A percentile compares a stretch with the other conserved stretches of the same genome.
Conservation (phyloP, 768 basidiomycete genomes). For the Fistulinella prunicolor region DNA sequence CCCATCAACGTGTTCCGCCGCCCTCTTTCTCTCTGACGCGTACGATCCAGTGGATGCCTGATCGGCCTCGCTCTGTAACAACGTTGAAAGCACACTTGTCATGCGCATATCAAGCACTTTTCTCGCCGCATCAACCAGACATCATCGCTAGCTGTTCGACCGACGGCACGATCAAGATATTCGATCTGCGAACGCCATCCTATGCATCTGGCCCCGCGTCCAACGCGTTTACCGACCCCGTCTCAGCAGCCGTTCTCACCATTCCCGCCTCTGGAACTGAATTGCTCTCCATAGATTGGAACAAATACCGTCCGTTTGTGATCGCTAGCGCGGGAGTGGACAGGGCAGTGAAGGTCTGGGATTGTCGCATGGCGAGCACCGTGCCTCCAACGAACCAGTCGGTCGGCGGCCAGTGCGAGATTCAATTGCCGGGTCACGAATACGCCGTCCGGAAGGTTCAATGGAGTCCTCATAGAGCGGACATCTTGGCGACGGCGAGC, state of each 20-base stretch:
- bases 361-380: slow-evolving; percentile 78
- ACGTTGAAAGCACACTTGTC: slow-evolving; percentile 82
- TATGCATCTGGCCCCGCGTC: slow-evolving; percentile 50
- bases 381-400: slow-evolving; percentile 44
- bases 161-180: slow-evolving; percentile 81
- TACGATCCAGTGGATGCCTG: slow-evolving; percentile 74
- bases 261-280: slow-evolving; percentile 77
- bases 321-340: slow-evolving; percentile 82
- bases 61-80: slow-evolving; percentile 69
- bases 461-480: slow-evolving; percentile 80
- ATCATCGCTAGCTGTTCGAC: slow-evolving; percentile 80
- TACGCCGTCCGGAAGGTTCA: slow-evolving; percentile 87
- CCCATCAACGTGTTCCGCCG: not conserved
- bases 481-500: slow-evolving; percentile 66
- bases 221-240: slow-evolving; percentile 62
- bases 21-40: not conserved
- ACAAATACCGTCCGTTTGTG: slow-evolving; percentile 80
- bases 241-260: slow-evolving; percentile 70
- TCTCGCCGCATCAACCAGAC: slow-evolving; percentile 89
- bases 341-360: slow-evolving; percentile 74
- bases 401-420: slow-evolving; percentile 72
- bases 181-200: slow-evolving; percentile 68
- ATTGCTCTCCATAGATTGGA: slow-evolving; percentile 85
- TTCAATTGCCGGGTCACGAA: slow-evolving; percentile 77
- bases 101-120: slow-evolving; percentile 88